phyloP scores from a whole-genome alignment of 768 basidiomycete species.

The Tricholoma furcatifolium region DNA sequence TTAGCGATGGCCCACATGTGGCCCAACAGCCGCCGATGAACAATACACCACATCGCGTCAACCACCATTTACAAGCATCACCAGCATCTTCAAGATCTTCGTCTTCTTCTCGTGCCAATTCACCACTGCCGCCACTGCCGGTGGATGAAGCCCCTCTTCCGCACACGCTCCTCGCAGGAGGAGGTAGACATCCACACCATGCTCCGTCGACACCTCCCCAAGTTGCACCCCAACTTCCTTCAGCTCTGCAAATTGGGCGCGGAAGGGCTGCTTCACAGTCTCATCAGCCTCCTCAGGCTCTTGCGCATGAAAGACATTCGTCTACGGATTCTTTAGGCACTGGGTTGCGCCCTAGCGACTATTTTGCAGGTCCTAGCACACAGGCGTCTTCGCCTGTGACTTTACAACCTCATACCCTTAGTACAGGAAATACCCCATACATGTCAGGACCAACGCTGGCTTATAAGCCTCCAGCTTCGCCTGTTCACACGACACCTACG shows the following conservation, averaged over 20 bases:
- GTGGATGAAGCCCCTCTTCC: constrained; percentile 17
- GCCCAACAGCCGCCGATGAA: background rate
- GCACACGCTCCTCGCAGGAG: constrained; percentile 18
- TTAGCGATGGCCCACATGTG: constrained; percentile 6
- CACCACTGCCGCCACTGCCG: constrained; percentile 42
- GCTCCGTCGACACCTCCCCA: constrained; percentile 11
- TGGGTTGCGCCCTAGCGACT: background rate
- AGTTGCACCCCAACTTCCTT: constrained; percentile 29
- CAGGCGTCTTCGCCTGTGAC: background rate
- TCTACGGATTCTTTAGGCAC: constrained; percentile 1
- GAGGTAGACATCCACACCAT: constrained; percentile 16
- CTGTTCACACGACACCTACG: background rate
- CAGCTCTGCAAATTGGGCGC: constrained; percentile 39
- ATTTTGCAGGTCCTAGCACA: background rate
- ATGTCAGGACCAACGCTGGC: background rate
- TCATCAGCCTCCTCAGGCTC: background rate
- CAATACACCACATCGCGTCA: constrained; percentile 1
- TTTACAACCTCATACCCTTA: background rate
- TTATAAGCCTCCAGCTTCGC: background rate
- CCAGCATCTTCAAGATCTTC: constrained; percentile 19
- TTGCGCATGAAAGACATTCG: constrained; percentile 9
- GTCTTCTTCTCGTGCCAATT: constrained; percentile 24
- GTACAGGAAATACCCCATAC: background rate
- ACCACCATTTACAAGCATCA: constrained; percentile 17
- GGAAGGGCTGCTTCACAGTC: constrained; percentile 10